Evolutionary conservation across 1,284 basidiomycete species (phyloP), one percentile per base, ranked within the genome.

Genomic region (Apiotrichum akiyoshidainum): DNA sequence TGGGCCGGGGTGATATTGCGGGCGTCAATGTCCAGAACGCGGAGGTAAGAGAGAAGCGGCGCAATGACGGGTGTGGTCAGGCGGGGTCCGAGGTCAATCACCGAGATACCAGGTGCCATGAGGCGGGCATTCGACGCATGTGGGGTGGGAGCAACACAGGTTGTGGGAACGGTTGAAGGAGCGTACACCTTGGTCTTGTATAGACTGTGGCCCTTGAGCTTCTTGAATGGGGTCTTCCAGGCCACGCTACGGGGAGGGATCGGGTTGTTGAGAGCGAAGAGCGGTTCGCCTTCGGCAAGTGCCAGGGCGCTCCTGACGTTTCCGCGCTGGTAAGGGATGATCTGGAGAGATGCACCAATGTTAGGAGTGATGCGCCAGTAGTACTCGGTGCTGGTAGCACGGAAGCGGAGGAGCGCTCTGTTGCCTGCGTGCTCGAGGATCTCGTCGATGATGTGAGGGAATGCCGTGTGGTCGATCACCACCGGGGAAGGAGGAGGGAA

Each of bases 381-480:
- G 48, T 39, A 50, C 35, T 39, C 21, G 2, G 22, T 19, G 31
- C 31, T 37, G 9, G 47, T 49, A 7, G 33, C 34, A n/a, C 57
- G 52, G 4, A 59, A 42, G 1, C 16, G 34, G 21, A 59, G 42
- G 2, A 54, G 26, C 19, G 40, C 40, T 1, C 26, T 17, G 12
- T 31, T 31, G 19, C 45, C 17, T 3, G 57, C 52, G 31, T 45
- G 11, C 9, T 35, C n/a, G 31, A 59, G 34, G 54, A 55, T 44
- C 10, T 46, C 17, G 5, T 55, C 54, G 26, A 59, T 52, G 45
- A 59, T 59, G 58, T 59, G 54, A 7, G 58, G 58, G 50, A 48
- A 59, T 8, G 39, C 42, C 14, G 42, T 14, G 46, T 52, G 54
- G 34, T 55, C 54, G 31, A 59, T 49, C 2, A 47, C 45, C 12